These are phyloP conservation scores for Cnidoscolus chayamansa DNA, from an alignment of 441 rosid genomes.

Conservation along the genomic window DNA sequence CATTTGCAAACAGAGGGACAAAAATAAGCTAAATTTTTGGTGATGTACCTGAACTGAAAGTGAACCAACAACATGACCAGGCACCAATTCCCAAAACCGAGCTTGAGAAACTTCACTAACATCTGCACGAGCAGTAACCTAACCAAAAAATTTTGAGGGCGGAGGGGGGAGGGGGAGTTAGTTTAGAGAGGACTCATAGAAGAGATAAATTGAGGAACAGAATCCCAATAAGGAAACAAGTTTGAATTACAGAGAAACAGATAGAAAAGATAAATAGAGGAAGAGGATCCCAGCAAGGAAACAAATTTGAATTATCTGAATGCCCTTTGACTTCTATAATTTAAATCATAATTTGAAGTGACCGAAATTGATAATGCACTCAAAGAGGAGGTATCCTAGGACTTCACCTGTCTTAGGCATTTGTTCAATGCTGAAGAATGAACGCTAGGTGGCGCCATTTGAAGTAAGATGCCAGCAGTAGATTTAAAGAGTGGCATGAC, in stretches of 20 bases:
- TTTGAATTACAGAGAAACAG: neutral
- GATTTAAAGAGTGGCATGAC: slow-evolving; percentile 85
- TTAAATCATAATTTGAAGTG: neutral
- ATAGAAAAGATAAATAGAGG: neutral
- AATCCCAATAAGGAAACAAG: neutral
- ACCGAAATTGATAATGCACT: neutral
- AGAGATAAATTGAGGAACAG: neutral
- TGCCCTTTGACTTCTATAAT: neutral
- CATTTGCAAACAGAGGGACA: neutral
- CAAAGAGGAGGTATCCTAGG: neutral
- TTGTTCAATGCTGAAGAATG: slow-evolving; percentile 80
- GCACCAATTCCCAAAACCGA: slow-evolving; percentile 85
- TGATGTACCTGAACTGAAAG: slow-evolving; percentile 58
- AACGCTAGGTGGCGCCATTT: slow-evolving; percentile 89
- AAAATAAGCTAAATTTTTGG: slow-evolving; percentile 1
- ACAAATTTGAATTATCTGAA: too few species aligned
- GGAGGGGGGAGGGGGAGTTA: too few species aligned
- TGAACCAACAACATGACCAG: slow-evolving; percentile 85
- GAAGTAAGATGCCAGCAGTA: slow-evolving; percentile 78
- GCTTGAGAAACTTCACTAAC: slow-evolving; percentile 63
- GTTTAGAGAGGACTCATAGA: neutral
- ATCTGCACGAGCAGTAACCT: slow-evolving; percentile 76
- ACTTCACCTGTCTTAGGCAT: slow-evolving; percentile 81
- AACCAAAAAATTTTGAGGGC: slow-evolving; percentile 9
- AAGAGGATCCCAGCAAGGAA: neutral